Conservation (phyloP, 1,284 basidiomycete genomes). For the Tilletia caries region DNA sequence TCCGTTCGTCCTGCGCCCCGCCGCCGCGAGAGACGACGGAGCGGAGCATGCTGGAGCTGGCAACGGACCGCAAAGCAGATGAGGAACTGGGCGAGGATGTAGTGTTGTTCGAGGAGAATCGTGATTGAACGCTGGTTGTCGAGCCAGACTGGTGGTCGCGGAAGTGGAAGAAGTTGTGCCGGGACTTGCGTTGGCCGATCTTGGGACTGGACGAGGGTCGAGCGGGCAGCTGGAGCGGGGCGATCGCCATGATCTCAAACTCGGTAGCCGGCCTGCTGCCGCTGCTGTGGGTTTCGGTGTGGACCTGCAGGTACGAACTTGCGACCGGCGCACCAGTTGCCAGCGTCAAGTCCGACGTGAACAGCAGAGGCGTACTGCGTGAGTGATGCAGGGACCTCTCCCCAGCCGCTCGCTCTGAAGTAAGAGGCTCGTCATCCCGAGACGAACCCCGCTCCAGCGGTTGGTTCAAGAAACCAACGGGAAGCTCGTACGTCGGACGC, state of each 20-base stretch:
- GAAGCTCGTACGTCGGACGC: constrained; percentile 10
- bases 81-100: too few relatives aligned
- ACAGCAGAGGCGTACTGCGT: not conserved
- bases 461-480: constrained; percentile 7
- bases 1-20: not conserved
- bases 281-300: too few relatives aligned
- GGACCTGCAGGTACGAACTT: not conserved
- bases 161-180: not conserved
- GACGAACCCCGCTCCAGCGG: not conserved
- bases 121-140: too few relatives aligned
- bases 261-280: not conserved
- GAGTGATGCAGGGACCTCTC: not conserved
- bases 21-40: not conserved
- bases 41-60: not conserved
- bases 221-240: not conserved
- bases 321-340: not conserved
- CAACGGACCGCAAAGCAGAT: too few relatives aligned
- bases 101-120: too few relatives aligned
- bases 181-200: not conserved
- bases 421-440: not conserved
- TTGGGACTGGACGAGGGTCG: not conserved
- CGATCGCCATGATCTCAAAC: constrained; percentile 2
- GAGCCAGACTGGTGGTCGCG: too few relatives aligned
- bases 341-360: not conserved
- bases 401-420: not conserved